Evolutionary conservation across 2,329 filamentous ascomycete genomes (phyloP).

Genomic region (Cladosporium oxysporum): DNA sequence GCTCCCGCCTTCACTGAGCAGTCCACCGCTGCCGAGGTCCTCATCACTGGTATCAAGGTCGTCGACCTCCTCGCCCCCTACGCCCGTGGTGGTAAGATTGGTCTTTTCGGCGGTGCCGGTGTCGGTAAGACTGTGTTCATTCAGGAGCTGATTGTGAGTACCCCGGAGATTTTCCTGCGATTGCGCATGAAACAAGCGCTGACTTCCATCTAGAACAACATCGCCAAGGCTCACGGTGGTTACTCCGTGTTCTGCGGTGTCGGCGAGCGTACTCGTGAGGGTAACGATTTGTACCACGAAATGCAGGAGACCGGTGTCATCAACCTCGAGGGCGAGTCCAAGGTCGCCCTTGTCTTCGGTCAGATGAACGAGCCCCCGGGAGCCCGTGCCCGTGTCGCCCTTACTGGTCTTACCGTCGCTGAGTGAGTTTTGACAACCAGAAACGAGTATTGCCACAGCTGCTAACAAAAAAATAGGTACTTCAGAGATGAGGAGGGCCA

Average conservation of each 20-base stretch:
- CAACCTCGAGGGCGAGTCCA: slow-evolving; percentile 97
- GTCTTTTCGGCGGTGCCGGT: slow-evolving; percentile 99
- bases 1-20: slow-evolving; percentile 91
- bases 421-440: slow-evolving; percentile 5
- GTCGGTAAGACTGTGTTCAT: slow-evolving; percentile 99
- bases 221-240: slow-evolving; percentile 99
- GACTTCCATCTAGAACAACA: slow-evolving; percentile 75
- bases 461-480: no score
- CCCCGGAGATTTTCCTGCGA: neutral
- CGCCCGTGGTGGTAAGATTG: slow-evolving; percentile 99
- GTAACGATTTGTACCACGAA: slow-evolving; percentile 99
- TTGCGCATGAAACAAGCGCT: slow-evolving; percentile 1
- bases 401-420: slow-evolving; percentile 66
- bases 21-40: slow-evolving; percentile 92
- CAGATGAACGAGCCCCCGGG: slow-evolving; percentile 99
- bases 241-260: slow-evolving; percentile 99
- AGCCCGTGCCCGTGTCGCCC: slow-evolving; percentile 98
- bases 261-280: slow-evolving; percentile 99
- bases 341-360: slow-evolving; percentile 99
- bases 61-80: slow-evolving; percentile 98
- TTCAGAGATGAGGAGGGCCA: slow-evolving; percentile 66
- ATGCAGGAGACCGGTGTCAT: slow-evolving; percentile 99
- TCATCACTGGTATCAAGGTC: slow-evolving; percentile 99
- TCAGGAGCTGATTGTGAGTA: slow-evolving; percentile 90
- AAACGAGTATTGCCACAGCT: neutral